Evolutionary conservation across 352 stramenopile genomes (phyloP), one percentile per base, ranked within the genome.

Genomic region (Globisporangium nodosum): DNA sequence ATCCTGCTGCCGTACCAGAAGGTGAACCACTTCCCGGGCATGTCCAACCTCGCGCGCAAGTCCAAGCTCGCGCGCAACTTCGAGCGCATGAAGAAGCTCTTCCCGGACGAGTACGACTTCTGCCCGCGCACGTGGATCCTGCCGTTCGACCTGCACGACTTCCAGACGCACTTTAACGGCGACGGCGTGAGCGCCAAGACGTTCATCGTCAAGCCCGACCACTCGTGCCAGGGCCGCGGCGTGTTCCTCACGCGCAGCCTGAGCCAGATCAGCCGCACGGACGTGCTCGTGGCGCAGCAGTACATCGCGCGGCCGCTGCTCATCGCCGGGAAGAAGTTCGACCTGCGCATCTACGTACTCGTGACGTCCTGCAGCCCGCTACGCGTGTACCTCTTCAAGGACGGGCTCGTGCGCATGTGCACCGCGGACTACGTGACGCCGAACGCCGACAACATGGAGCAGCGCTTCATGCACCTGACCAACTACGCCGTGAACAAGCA

Each of bases 101-200:
- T 98, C 52, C 92, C 91, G 0, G 70, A 78, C 7, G 88, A 98
- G 60, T 98, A 94, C 58, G 76, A 85, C 37, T 98, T 98, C 63
- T 98, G 95, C 56, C 96, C 96, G 35, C 83, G 84, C 37, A 99
- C 96, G 20, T 99, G 94, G 87, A 96, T 98, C 33, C 74, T 99
- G n/a, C 96, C 96, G 20, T 89, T 95, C 50, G 93, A 98, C 61
- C 79, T 97, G 48, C 76, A 85, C 51, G 84, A 97, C 31, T 98
- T 99, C 63, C 81, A 94, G 60, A 73, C 84, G 35, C 72, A 98
- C 49, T 98, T 98, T 67, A 87, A 95, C 54, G 64, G 69, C 15
- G 81, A 90, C 49, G 94, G 91, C n/a, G 64, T 85, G n/a, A 95
- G 84, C 49, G 87, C 94, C 57, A 76, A 74, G 45, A 97, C 92